Evolutionary conservation across 768 basidiomycete species (phyloP).

Genomic region (Trametes gibbosa): DNA sequence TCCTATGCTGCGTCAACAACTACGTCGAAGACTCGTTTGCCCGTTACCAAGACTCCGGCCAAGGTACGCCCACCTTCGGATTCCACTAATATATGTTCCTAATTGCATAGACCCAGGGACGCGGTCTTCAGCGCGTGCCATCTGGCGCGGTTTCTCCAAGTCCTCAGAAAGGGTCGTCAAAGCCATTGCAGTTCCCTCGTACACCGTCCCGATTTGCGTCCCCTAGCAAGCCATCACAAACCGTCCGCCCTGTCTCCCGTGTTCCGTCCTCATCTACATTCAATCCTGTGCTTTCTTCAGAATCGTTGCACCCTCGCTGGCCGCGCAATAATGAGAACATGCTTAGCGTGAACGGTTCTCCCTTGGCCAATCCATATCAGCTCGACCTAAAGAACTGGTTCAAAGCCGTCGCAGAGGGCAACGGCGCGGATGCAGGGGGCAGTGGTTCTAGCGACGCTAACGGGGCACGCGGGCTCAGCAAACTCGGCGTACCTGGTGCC

Average conservation of each 20-base stretch:
- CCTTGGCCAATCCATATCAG: conserved; percentile 74
- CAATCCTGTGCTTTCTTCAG: conserved; percentile 59
- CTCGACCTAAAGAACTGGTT: conserved; percentile 63
- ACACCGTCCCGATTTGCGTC: conserved; percentile 44
- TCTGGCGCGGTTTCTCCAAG: conserved; percentile 32
- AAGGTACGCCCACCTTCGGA: conserved; percentile 23
- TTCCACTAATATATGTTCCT: neutral
- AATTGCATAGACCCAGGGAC: conserved; percentile 21
- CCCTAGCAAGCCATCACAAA: conserved; percentile 37
- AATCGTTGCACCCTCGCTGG: conserved; percentile 46
- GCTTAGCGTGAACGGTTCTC: conserved; percentile 81
- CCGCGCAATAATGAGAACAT: conserved; percentile 75
- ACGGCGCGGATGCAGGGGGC: conserved; percentile 24
- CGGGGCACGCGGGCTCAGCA: conserved; percentile 9
- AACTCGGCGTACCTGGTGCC: conserved; percentile 22
- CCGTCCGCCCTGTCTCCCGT: conserved; percentile 30
- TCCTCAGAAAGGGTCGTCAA: conserved; percentile 32
- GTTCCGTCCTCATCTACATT: conserved; percentile 66
- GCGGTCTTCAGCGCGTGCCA: conserved; percentile 28
- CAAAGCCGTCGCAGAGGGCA: conserved; percentile 35
- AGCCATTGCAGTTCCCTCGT: conserved; percentile 28
- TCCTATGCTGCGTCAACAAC: conserved; percentile 54
- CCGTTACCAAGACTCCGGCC: conserved; percentile 30
- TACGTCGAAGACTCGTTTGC: conserved; percentile 43
- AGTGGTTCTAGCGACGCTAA: conserved; percentile 17